phyloP scores from a whole-genome alignment of 768 basidiomycete species.

The Cystobasidium ongulense region DNA sequence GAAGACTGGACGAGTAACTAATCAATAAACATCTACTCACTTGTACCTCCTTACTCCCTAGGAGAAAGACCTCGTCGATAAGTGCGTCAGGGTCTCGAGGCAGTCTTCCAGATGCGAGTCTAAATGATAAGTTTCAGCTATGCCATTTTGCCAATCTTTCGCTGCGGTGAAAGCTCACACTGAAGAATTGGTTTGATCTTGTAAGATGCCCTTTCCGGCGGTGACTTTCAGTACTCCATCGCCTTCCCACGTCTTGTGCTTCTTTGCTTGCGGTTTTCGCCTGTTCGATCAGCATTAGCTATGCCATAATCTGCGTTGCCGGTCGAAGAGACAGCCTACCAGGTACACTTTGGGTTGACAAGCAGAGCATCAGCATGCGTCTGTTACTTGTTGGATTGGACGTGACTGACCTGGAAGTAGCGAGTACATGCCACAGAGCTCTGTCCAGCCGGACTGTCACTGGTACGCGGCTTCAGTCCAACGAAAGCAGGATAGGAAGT shows the following conservation, averaged over 20 bases:
- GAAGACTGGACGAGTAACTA: not conserved
- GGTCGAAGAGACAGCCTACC: not conserved
- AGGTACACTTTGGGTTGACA: not conserved
- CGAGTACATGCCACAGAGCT: not conserved
- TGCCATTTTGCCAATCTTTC: too few relatives aligned
- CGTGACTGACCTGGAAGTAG: not conserved
- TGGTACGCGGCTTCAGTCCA: not conserved
- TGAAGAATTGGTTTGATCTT: conserved; percentile 34
- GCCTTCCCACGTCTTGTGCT: conserved; percentile 81
- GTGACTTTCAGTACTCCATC: conserved; percentile 41
- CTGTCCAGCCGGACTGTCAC: not conserved
- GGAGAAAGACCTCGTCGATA: conserved; percentile 36
- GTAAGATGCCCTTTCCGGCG: conserved; percentile 36
- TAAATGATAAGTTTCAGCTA: not conserved
- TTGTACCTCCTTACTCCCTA: conserved; percentile 42
- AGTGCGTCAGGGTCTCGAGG: not conserved
- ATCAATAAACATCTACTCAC: not conserved
- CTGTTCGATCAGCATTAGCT: conserved; percentile 1
- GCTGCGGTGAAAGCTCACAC: too few relatives aligned
- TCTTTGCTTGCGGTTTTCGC: conserved; percentile 50
- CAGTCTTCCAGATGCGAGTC: not conserved
- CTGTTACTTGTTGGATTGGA: not conserved
- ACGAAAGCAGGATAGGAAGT: not conserved
- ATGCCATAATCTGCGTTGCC: not conserved
- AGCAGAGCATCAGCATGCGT: not conserved